These are phyloP conservation scores for Synchytrium microbalum DNA, from an alignment of 371 early-diverging fungal species.

Conservation along the genomic window DNA sequence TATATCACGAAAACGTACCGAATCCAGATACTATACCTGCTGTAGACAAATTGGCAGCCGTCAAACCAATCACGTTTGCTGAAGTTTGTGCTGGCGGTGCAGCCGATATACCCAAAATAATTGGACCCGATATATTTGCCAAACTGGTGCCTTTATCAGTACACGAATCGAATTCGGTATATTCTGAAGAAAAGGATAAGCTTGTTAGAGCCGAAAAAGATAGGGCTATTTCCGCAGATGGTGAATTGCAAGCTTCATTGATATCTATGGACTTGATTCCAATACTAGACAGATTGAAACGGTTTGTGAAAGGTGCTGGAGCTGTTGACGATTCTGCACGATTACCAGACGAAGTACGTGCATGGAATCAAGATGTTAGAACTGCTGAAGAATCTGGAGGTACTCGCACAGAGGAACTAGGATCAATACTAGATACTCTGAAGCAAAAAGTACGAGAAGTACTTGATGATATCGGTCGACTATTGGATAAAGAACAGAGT, in stretches of 20 bases:
- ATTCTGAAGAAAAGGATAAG: constrained; percentile 92
- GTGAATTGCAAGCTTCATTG: constrained; percentile 75
- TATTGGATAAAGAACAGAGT: constrained; percentile 76
- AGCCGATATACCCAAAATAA: constrained; percentile 35
- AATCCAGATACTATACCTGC: constrained; percentile 65
- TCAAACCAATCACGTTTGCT: constrained; percentile 66
- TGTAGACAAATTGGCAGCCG: constrained; percentile 71
- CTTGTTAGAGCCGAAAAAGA: constrained; percentile 63
- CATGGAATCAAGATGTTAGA: constrained; percentile 55
- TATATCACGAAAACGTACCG: constrained; percentile 87
- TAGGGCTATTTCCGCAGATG: constrained; percentile 69
- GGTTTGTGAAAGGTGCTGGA: constrained; percentile 13
- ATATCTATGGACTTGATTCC: constrained; percentile 78
- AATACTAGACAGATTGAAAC: constrained; percentile 65
- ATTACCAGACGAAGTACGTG: constrained; percentile 52
- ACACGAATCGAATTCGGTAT: constrained; percentile 83
- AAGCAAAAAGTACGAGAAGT: constrained; percentile 50
- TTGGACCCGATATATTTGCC: constrained; percentile 73
- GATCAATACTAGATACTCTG: constrained; percentile 48
- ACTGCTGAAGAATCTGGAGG: constrained; percentile 34
- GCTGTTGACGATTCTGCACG: constrained; percentile 36
- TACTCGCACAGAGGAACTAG: constrained; percentile 41
- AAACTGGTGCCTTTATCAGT: constrained; percentile 82
- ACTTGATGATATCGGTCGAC: constrained; percentile 54
- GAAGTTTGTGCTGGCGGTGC: constrained; percentile 48